Evolutionary conservation across 345 rosid species (phyloP), one percentile per base, ranked within the genome.

Genomic region (Salix viminalis): DNA sequence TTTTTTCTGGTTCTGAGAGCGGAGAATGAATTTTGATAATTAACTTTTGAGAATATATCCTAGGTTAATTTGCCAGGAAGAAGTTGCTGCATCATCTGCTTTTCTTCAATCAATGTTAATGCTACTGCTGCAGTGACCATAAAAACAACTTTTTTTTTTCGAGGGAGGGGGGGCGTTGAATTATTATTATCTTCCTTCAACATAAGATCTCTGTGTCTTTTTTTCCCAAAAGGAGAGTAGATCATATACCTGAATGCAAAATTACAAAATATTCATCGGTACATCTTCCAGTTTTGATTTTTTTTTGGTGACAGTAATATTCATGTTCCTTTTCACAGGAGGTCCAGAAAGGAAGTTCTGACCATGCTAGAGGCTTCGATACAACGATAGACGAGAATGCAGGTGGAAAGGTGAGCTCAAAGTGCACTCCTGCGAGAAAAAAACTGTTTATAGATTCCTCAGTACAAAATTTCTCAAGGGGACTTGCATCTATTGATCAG

Each of bases 301-400:
- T 52, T 52, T 52, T 4, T 48, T 48, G 15, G 54, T 48, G 18
- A 48, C 54, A 48, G 19, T 14, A 48, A 0, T 60, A 16, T 36
- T 78, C 75, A 36, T 46, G 4, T 70, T 72, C 13, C 28, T 19
- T 61, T 41, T 67, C 48, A 6, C 89, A 91, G 98, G 97, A 89
- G 79, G 88, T 84, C 64, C 79, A 75, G 76, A 90, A 83, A 85
- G 87, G 82, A 76, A 39, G 54, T 26, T 70, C 76, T 15, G 94
- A 91, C 81, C 89, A 89, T 71, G 80, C 83, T 18, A 86, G 89
- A 84, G 88, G 87, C 73, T 82, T 87, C 32, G 96, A 90, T 36
- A 52, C 77, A 26, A 74, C 76, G 32, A 76, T 71, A 46, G 94
- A 87, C 28, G 97, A 90, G 74, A 75, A 85, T 80, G 80, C 86